Conservation (phyloP, 1,284 basidiomycete species). For the Mycosarcoma mackinlayi region DNA sequence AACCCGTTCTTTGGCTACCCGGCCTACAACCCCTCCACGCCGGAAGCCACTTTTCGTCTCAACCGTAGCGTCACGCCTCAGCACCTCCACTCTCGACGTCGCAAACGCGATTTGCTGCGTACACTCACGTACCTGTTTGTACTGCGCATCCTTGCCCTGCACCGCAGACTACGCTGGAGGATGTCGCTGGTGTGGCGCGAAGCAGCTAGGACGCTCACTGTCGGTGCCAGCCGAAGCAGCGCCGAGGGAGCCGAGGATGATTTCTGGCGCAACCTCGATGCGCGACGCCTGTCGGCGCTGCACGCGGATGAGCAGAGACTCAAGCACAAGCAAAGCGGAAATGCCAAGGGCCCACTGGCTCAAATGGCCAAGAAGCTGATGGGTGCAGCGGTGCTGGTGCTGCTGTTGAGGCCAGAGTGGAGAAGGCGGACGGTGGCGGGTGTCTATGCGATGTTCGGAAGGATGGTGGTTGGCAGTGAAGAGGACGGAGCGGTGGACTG, state of each 20-base stretch:
- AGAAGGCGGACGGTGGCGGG: conserved; percentile 17
- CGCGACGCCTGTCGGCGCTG: conserved; percentile 11
- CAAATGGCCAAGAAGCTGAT: conserved; percentile 13
- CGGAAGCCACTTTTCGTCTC: conserved; percentile 23
- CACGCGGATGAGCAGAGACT: conserved; percentile 1
- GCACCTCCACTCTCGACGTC: conserved; percentile 50
- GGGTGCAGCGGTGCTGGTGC: conserved; percentile 19
- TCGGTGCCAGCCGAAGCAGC: conserved; percentile 10
- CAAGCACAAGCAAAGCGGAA: background rate
- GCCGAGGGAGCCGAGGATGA: conserved; percentile 23
- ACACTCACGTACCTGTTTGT: conserved; percentile 66
- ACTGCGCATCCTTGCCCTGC: conserved; percentile 57
- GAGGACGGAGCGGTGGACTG: conserved; percentile 12
- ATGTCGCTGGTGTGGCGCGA: conserved; percentile 21
- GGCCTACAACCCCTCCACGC: conserved; percentile 53
- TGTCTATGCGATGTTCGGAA: conserved; percentile 7
- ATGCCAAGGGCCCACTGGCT: background rate
- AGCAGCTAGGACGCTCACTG: conserved; percentile 13
- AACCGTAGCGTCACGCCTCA: conserved; percentile 13
- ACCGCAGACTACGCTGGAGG: conserved; percentile 53
- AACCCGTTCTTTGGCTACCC: conserved; percentile 91
- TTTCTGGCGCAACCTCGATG: conserved; percentile 37
- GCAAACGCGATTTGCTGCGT: conserved; percentile 63
- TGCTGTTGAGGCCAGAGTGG: conserved; percentile 36
- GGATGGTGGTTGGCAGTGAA: background rate